These are phyloP conservation scores for Ambrosia trifida DNA, from an alignment of 129 eudicot species.

Conservation along the genomic window DNA sequence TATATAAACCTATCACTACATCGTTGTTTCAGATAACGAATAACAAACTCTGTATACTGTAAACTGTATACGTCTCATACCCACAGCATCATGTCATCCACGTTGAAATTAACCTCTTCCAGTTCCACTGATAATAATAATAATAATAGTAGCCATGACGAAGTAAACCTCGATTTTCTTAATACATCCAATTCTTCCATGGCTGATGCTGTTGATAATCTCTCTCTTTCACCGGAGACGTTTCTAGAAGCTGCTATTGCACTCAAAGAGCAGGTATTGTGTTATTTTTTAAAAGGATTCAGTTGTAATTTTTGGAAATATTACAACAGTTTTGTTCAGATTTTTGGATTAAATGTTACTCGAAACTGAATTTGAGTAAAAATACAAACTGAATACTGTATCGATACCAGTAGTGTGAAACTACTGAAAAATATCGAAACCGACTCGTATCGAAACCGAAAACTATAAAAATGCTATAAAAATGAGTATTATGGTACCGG, in stretches of 20 bases:
- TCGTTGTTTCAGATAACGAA: background rate
- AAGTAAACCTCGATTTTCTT: slow-evolving; percentile 41
- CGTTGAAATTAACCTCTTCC: slow-evolving; percentile 45
- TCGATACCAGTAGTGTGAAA: too few relatives aligned
- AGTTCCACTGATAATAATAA: slow-evolving; percentile 27
- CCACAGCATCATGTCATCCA: slow-evolving; percentile 43
- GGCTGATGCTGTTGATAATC: slow-evolving; percentile 11
- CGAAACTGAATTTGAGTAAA: too few relatives aligned
- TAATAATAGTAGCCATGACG: slow-evolving; percentile 43
- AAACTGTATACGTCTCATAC: background rate
- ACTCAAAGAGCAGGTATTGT: slow-evolving; percentile 65
- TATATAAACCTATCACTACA: slow-evolving; percentile 7
- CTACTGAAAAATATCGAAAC: too few relatives aligned
- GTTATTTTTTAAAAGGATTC: background rate
- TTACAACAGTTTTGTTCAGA: background rate
- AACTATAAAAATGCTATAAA: too few relatives aligned
- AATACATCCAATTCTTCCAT: slow-evolving; percentile 25
- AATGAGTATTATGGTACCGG: too few relatives aligned
- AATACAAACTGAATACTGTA: too few relatives aligned
- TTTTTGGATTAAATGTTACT: background rate
- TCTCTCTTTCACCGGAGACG: slow-evolving; percentile 46
- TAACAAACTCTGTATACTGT: background rate
- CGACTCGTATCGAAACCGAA: too few relatives aligned
- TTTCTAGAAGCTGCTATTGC: slow-evolving; percentile 68
- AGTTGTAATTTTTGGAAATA: background rate